Base-by-base conservation (phyloP, 495 filamentous ascomycete genomes). In the Penicillium lividum region DNA sequence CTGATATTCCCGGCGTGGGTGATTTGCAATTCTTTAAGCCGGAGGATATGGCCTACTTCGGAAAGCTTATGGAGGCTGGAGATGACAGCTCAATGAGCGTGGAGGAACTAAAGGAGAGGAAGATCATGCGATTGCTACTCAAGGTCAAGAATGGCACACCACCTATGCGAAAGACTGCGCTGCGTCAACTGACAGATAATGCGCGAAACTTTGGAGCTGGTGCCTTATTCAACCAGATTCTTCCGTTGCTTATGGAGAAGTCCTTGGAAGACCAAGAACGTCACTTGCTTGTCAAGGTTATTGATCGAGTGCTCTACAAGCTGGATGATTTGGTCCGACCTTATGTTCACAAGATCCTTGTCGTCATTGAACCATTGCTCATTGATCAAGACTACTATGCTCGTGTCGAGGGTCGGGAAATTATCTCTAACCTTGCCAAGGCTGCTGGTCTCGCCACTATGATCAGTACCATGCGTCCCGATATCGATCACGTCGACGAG, bases 381-480 rank as follows among this genome's bases (percentile, higher is more conserved):
- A 99, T 99, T 67, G 95, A 98, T 71, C 94, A 98, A 77, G 95
- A 99, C 75, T 98, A 98, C 74, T 99, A 98, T 78, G 95, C 95
- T 43, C 90, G 95, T 65, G 93, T 98, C 31, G 95, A 99, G 72
- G 95, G 95, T 71, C 89, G 93, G 53, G 95, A 98, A 74, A 99
- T 99, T 64, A 98, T 99, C 64, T 97, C 93, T 51, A 98, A 98
- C 69, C 83, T 99, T 48, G 88, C 88, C 66, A 98, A 98, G 76
- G 95, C 95, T 11, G 95, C 95, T 59, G 95, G 95, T 74, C 85
- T 99, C 51, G 95, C 95, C 6, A 93, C 93, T 63, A 99, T 99
- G 95, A 98, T 99, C 68, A 96, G 91, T 77, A 93, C 90, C 6
- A 98, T 99, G 94, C 84, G 95, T 61, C 95, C 95, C 0, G 95